phyloP scores from a whole-genome alignment of 2,329 filamentous ascomycete genomes.

The Hymenoscyphus salicellus region DNA sequence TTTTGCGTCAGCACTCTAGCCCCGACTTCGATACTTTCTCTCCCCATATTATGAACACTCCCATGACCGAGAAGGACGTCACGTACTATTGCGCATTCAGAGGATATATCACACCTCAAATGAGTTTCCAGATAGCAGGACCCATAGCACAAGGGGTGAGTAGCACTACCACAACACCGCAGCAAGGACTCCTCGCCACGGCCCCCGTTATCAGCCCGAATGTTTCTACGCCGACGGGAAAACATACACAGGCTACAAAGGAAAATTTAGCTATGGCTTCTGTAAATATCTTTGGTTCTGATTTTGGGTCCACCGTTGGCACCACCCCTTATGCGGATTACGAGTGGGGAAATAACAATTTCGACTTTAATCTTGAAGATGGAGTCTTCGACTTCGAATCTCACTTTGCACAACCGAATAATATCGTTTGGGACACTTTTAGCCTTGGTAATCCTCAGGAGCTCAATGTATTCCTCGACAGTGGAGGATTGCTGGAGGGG shows the following conservation, averaged over 20 bases:
- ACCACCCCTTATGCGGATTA: not conserved
- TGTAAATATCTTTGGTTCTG: constrained; percentile 6
- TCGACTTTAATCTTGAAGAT: constrained; percentile 3
- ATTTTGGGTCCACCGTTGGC: constrained; percentile 4
- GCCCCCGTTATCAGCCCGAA: constrained; percentile 11
- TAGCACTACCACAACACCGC: constrained; percentile 4
- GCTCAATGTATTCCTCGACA: not conserved
- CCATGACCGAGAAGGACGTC: constrained; percentile 26
- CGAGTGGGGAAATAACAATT: not conserved
- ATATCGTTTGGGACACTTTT: constrained; percentile 4
- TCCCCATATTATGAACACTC: constrained; percentile 19
- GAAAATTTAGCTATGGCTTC: not conserved
- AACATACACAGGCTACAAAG: not conserved
- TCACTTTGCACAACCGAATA: not conserved
- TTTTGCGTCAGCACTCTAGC: constrained; percentile 17
- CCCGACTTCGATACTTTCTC: constrained; percentile 21
- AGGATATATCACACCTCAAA: constrained; percentile 20
- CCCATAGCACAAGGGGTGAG: not conserved
- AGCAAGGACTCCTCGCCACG: constrained; percentile 22
- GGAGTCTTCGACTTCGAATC: constrained; percentile 7
- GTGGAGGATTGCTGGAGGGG: constrained; percentile 1
- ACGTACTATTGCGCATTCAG: constrained; percentile 22
- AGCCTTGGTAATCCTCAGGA: not conserved
- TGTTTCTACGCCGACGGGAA: not conserved
- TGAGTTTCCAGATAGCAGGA: constrained; percentile 9